A percentile compares a stretch with the other conserved stretches of the same genome.
phyloP scores from a whole-genome alignment of 345 rosid species.

The Cardamine occulta region DNA sequence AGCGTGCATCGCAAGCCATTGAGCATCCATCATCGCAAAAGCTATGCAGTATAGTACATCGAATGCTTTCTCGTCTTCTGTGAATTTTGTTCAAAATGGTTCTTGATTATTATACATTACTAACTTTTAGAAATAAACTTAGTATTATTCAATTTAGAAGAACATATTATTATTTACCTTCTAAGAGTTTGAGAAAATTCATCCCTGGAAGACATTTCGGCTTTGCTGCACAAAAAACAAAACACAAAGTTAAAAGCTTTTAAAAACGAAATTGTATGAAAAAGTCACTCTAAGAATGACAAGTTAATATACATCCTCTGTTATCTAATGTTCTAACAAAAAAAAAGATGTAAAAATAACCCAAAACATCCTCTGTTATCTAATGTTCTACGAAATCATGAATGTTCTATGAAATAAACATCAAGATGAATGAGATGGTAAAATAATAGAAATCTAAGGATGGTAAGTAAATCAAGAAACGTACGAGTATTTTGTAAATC shows the following conservation, averaged over 20 bases:
- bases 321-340: background rate
- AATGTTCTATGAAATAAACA: background rate
- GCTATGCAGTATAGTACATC: slow-evolving; percentile 92
- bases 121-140: background rate
- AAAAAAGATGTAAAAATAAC: no score
- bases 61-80: slow-evolving; percentile 95
- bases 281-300: background rate
- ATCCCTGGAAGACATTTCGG: slow-evolving; percentile 78
- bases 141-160: background rate
- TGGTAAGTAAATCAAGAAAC: slow-evolving; percentile 5
- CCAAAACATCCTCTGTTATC: background rate
- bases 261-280: background rate
- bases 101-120: background rate
- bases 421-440: background rate
- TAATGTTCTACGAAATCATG: background rate
- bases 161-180: slow-evolving; percentile 54
- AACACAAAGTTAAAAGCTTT: background rate
- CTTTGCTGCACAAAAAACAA: slow-evolving; percentile 57
- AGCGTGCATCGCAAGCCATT: slow-evolving; percentile 99
- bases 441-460: background rate
- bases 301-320: background rate
- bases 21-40: slow-evolving; percentile 98
- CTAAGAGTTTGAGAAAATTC: slow-evolving; percentile 80
- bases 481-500: slow-evolving; percentile 70
- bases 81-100: background rate